Conservation (phyloP, 2,329 filamentous ascomycete genomes). For the Chalara sp. region DNA sequence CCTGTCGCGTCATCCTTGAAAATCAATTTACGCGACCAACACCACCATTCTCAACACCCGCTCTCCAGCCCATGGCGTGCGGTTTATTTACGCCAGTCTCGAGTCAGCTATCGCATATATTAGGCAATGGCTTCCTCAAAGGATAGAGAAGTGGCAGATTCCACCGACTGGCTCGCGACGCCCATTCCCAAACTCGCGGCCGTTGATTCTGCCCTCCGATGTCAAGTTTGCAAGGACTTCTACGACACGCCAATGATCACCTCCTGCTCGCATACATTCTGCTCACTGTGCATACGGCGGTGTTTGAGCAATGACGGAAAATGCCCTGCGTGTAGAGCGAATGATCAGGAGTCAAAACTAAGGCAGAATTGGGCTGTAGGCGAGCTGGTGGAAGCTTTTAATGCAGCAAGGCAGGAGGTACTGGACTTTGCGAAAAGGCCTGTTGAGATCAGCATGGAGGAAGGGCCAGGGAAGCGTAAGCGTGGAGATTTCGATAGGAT, state of each 20-base stretch:
- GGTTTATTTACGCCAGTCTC: too few species aligned
- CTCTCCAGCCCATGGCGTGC: too few species aligned
- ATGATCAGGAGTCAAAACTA: slow-evolving; percentile 78
- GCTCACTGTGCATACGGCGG: slow-evolving; percentile 88
- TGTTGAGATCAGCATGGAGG: slow-evolving; percentile 12
- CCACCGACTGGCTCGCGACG: slow-evolving; percentile 79
- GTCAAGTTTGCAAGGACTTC: slow-evolving; percentile 97
- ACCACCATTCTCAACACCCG: slow-evolving; percentile 5
- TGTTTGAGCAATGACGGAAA: slow-evolving; percentile 77
- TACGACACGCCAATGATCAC: slow-evolving; percentile 93
- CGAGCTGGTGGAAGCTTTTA: slow-evolving; percentile 77
- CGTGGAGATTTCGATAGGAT: slow-evolving; percentile 24
- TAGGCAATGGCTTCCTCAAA: too few species aligned
- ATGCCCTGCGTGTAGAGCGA: slow-evolving; percentile 75
- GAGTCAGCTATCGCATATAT: too few species aligned
- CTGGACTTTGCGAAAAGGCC: slow-evolving; percentile 55
- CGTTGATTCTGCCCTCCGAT: slow-evolving; percentile 81
- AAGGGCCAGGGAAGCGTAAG: slow-evolving; percentile 45
- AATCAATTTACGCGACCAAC: too few species aligned
- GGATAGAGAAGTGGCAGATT: slow-evolving; percentile 39
- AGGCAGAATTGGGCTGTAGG: slow-evolving; percentile 79
- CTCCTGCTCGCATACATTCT: slow-evolving; percentile 92
- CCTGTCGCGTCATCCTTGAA: too few species aligned
- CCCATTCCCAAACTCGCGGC: slow-evolving; percentile 57
- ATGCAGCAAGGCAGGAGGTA: slow-evolving; percentile 53